phyloP scores from a whole-genome alignment of 768 basidiomycete genomes.

The Candolleomyces eurysporus region DNA sequence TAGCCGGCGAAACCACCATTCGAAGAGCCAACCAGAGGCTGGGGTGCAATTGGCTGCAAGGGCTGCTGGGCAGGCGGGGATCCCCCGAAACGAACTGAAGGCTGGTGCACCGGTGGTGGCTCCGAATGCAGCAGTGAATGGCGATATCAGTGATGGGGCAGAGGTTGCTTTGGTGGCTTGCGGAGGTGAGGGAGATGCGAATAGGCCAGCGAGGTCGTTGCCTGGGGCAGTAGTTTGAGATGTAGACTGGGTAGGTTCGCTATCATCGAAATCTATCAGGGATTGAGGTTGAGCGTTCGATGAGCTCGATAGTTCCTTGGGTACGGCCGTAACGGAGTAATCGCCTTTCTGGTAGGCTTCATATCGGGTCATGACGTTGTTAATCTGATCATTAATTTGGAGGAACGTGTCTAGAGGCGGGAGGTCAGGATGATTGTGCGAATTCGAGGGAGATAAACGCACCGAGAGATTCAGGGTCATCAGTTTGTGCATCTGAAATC shows the following conservation, averaged over 20 bases:
- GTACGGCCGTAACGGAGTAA: conserved; percentile 65
- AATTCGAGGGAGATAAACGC: too few species aligned
- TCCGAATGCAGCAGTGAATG: conserved; percentile 1
- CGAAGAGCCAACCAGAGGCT: conserved; percentile 13
- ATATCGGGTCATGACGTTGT: conserved; percentile 85
- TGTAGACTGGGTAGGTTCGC: conserved; percentile 18
- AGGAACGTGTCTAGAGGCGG: conserved; percentile 81
- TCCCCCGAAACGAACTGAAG: conserved; percentile 5
- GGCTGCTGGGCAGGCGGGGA: too few species aligned
- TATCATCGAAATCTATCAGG: conserved; percentile 79
- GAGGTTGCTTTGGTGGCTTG: neutral
- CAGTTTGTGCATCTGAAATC: conserved; percentile 90
- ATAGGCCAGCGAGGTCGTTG: conserved; percentile 65
- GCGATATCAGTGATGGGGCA: conserved; percentile 1
- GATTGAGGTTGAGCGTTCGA: conserved; percentile 37
- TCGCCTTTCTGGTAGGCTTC: conserved; percentile 94
- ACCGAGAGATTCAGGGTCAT: conserved; percentile 67
- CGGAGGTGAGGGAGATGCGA: conserved; percentile 36
- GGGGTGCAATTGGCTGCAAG: conserved; percentile 10
- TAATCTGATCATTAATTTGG: conserved; percentile 97
- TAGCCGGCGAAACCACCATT: conserved; percentile 14
- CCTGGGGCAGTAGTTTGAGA: conserved; percentile 23
- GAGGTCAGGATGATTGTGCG: too few species aligned
- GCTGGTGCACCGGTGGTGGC: neutral
- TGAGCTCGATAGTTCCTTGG: conserved; percentile 46